Base-by-base conservation (phyloP, 2,329 filamentous ascomycete genomes). In the Penicillium paneum region DNA sequence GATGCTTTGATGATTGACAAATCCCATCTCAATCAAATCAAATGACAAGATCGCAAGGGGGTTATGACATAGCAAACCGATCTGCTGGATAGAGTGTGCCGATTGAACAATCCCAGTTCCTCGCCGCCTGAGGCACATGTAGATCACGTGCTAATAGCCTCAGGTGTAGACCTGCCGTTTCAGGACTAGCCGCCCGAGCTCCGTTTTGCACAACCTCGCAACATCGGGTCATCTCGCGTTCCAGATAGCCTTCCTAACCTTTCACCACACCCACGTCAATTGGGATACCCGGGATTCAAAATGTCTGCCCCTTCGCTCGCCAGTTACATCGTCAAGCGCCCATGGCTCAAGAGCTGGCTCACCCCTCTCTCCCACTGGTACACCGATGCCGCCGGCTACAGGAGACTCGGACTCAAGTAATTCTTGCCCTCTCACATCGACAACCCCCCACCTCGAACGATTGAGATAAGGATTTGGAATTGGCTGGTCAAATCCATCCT, bases 341-440 rank as follows among this genome's bases (percentile, higher is more conserved):
- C 93, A 66, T 96, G 90, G 90, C 85, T 97, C 72, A 79, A 81
- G 76, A 86, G 81, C 67, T 82, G 88, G 79, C 79, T 97, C 76
- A 84, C 80, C 80, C 94, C 94, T 64, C 73, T 96, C 63, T 84
- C 92, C 76, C 83, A 86, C 71, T 96, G 91, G 91, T 97, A 97
- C 81, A 79, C 79, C 78, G 88, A 93, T 74, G 88, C 91, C 68
- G 83, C 92, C 68, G 93, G 93, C 74, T 96, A 97, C 84, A 88
- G 91, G 78, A 85, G 93, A 84, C 82, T 97, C 71, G 93, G 93
- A 71, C 82, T 97, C 78, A 89, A 83, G 91, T 96, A 88, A 75
- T 78, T 62, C 54, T 60, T 57, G 57, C 54, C 59, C 55, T 54
- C 50, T 56, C 54, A 56, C 36, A 55, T 43, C 47, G 47, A 49